These are phyloP conservation scores for Botryotinia convoluta DNA, from an alignment of 2,329 filamentous ascomycete species.

Conservation along the genomic window DNA sequence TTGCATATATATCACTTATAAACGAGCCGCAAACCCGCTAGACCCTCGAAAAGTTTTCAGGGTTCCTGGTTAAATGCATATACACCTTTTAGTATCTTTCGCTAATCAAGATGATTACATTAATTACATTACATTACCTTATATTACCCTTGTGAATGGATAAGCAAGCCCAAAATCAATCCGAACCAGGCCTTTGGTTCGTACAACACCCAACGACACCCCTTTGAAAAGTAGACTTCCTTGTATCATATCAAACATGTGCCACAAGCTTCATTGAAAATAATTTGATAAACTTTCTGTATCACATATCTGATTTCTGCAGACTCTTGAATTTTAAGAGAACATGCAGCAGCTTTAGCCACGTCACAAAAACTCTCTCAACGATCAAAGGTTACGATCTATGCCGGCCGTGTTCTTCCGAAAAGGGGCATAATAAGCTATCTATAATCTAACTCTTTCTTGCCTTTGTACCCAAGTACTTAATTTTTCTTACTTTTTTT, in stretches of 20 bases:
- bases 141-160: background rate
- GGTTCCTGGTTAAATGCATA: slow-evolving; percentile 9
- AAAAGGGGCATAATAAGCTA: slow-evolving; percentile 2
- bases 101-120: slow-evolving; percentile 13
- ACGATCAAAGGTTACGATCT: slow-evolving; percentile 11
- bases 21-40: slow-evolving; percentile 7
- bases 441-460: background rate
- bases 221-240: background rate
- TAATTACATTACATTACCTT: slow-evolving; percentile 1
- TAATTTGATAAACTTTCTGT: slow-evolving; percentile 15
- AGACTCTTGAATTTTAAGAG: background rate
- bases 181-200: slow-evolving; percentile 17
- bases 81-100: background rate
- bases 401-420: slow-evolving; percentile 19
- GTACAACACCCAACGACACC: background rate
- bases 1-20: slow-evolving; percentile 15
- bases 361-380: slow-evolving; percentile 14
- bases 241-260: background rate
- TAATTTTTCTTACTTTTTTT: background rate
- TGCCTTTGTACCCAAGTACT: background rate
- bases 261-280: slow-evolving; percentile 3
- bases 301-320: slow-evolving; percentile 11
- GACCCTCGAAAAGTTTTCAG: slow-evolving; percentile 12
- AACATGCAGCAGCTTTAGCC: slow-evolving; percentile 19
- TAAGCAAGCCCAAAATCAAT: slow-evolving; percentile 6